Percentiles rank a stretch among this genome's conserved stretches.
phyloP scores from a whole-genome alignment of 2,329 filamentous ascomycete species.

The Beauveria pseudobassiana region DNA sequence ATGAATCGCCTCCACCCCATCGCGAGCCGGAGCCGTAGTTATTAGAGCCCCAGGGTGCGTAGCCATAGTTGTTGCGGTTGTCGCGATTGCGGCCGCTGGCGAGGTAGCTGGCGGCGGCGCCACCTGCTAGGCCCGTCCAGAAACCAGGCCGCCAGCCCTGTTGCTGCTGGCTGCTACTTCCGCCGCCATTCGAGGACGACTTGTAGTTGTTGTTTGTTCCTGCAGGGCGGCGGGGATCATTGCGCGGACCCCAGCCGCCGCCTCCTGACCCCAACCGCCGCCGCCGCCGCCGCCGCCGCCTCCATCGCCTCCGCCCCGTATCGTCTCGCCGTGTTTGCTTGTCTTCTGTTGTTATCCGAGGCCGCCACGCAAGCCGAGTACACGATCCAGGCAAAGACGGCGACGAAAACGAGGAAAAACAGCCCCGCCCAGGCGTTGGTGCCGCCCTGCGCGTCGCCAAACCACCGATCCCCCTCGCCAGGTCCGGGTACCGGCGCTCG shows the following conservation, averaged over 20 bases:
- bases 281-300: constrained; percentile 29
- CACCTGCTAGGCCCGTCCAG: constrained; percentile 58
- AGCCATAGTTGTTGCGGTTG: constrained; percentile 17
- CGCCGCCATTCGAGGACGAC: constrained; percentile 29
- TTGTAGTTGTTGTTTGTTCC: constrained; percentile 13
- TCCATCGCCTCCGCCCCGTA: constrained; percentile 33
- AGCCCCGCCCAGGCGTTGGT: constrained; percentile 33
- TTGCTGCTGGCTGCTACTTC: constrained; percentile 21
- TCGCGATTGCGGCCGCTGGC: constrained; percentile 43
- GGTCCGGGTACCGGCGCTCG: constrained; percentile 58
- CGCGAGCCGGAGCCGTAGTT: constrained; percentile 24
- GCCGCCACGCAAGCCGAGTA: constrained; percentile 40
- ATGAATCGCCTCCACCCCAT: constrained; percentile 23
- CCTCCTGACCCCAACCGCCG: constrained; percentile 23
- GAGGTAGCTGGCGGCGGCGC: constrained; percentile 61
- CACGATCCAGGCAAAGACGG: constrained; percentile 53
- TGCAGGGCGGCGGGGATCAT: constrained; percentile 49
- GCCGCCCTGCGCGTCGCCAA: constrained; percentile 23
- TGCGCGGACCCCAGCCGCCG: constrained; percentile 28
- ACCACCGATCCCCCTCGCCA: constrained; percentile 33
- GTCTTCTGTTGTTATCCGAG: constrained; percentile 12
- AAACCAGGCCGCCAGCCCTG: constrained; percentile 16
- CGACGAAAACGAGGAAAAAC: constrained; percentile 57
- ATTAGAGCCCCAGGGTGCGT: constrained; percentile 16
- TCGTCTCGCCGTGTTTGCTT: background rate